Base-by-base conservation (phyloP, 1,284 basidiomycete species). In the Anthracocystis panici-leucophaei region DNA sequence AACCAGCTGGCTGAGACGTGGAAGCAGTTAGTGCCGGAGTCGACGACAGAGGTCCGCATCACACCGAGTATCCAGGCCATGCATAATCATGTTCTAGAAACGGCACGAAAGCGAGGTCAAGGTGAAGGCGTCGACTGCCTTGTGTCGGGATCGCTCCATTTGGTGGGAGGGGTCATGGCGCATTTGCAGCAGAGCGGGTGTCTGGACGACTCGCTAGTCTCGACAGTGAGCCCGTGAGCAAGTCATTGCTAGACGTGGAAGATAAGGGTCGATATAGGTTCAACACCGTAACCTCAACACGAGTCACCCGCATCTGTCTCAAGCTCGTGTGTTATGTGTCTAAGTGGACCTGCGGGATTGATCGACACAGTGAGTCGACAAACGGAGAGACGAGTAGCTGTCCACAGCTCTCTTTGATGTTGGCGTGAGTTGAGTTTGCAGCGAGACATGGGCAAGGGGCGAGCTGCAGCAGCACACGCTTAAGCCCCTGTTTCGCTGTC, bases 151-250 rank as follows among this genome's bases (percentile, higher is more conserved):
- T 97, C 95, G 86, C 86, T 99, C 77, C 95, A 97, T 86, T 89
- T 99, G 16, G 92, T 99, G 7, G 97, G 97, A 23, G 97, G 97
- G 2, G 88, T 96, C 10, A 93, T 99, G 81, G 94, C 80, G 4
- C 83, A 85, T 44, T 52, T 85, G 56, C 74, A 81, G 42, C 67
- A 79, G 20, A 61, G 65, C 29, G 75, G 73, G 18, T 55, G 57
- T 49, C 60, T 84, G 33, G 82, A 84, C 45, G 72, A 82, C 6
- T 60, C 61, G n/a, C 75, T 83, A 53, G 56, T 74, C 2, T 71
- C 74, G 23, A 72, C 74, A 4, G 62, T 74, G n/a, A 41, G 57
- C 2, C 49, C 59, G 25, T 72, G 58, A 63, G 35, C 8, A 14
- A 16, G 41, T 21, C 10, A 42, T 7, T 7, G 41, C 41, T n/a